Base-by-base conservation (phyloP, 2,329 filamentous ascomycete genomes). In the Talaromyces sp. region DNA sequence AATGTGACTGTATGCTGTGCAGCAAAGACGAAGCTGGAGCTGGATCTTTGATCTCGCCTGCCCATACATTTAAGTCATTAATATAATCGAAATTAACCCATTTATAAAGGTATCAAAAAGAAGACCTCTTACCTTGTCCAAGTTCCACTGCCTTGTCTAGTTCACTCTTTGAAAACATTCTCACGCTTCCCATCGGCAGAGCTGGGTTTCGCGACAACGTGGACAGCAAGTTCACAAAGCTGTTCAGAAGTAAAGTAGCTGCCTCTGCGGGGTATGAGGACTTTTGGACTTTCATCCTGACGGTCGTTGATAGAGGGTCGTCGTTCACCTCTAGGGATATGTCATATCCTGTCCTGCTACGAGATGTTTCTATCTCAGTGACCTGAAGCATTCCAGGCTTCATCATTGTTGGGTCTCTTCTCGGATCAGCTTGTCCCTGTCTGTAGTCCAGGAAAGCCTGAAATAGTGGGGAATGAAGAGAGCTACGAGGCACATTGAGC, bases 371-470 rank as follows among this genome's bases (percentile, higher is more conserved):
- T 1, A 22, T 15, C 10, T 15, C 41, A 2, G 36, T 11, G 15
- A 37, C 13, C 3, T 37, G 36, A 3, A 37, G 36, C 36, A 37
- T 37, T n/a, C 36, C 36, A 2, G 36, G 36, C 36, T 37, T 37
- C 11, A 37, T 37, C 36, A 37, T 37, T 37, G 13, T 11, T 6
- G 36, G 36, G 13, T 45, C 41, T 45, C 41, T 25, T 45, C 19
- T 45, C 9, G 13, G 10, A 37, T 37, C 36, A n/a, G 36, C 36
- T 2, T 11, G 10, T 1, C 67, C 68, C 31, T 71, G 70, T 6
- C 76, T 70, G 63, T 81, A 82, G 64, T 82, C 73, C 40, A 81
- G 62, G 25, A 77, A 73, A 0, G 67, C 72, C 63, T 84, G 81
- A 68, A 82, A 83, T 0, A 84, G 40, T 0, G 81, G 81, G 31